Percentiles rank a stretch among this genome's conserved stretches.
phyloP scores from a whole-genome alignment of 805 yeast genomes.

The Yarrowia divulgata region DNA sequence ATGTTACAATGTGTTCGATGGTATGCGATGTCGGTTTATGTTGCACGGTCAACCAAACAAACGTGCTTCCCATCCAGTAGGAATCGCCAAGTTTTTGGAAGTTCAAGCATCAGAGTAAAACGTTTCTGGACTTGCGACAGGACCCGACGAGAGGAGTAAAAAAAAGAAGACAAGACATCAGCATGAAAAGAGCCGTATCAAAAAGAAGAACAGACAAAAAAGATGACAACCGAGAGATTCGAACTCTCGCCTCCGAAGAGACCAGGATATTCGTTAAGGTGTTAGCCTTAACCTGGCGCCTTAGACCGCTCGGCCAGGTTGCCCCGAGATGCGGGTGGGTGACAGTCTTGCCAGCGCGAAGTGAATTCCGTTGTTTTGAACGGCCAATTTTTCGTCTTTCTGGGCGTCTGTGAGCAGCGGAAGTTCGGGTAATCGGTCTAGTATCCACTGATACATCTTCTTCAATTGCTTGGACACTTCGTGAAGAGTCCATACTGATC shows the following conservation, averaged over 20 bases:
- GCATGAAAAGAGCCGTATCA: not conserved
- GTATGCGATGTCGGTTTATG: too few relatives aligned
- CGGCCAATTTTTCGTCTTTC: not conserved
- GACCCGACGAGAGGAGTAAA: not conserved
- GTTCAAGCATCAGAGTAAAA: too few relatives aligned
- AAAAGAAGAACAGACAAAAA: not conserved
- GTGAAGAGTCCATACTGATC: too few relatives aligned
- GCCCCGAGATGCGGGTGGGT: not conserved
- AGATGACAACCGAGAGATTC: constrained; percentile 37
- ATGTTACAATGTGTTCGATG: too few relatives aligned
- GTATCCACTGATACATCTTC: too few relatives aligned
- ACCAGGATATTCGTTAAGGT: constrained; percentile 33
- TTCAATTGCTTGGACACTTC: too few relatives aligned
- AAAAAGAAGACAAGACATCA: not conserved
- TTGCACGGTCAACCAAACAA: too few relatives aligned
- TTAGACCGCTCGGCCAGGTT: constrained; percentile 41
- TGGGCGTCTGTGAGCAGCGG: not conserved
- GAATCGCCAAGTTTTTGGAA: too few relatives aligned
- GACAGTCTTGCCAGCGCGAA: not conserved
- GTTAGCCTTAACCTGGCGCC: constrained; percentile 40
- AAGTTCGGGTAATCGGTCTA: not conserved
- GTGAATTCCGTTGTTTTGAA: not conserved
- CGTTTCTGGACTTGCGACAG: too few relatives aligned
- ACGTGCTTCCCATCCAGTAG: too few relatives aligned
- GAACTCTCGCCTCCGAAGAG: constrained; percentile 39